Evolutionary conservation across 352 stramenopile genomes (phyloP).

Genomic region (Thalassiosira gravida): DNA sequence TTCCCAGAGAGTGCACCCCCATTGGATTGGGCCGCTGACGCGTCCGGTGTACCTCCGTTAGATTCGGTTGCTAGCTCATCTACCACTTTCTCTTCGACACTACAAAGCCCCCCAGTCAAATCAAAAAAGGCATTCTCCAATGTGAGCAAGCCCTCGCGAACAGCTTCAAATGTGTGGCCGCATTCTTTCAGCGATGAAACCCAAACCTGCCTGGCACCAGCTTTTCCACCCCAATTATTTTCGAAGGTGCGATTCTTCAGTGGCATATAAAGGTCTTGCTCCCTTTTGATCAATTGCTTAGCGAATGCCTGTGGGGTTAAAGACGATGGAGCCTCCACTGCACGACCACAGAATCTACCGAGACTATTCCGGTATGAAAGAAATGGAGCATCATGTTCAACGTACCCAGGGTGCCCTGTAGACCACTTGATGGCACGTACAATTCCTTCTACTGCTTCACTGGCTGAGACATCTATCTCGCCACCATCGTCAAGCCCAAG

Average conservation of each 20-base stretch:
- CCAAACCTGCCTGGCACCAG: slow-evolving; percentile 71
- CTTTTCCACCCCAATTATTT: slow-evolving; percentile 83
- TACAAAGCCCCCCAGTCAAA: slow-evolving; percentile 61
- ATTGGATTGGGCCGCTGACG: slow-evolving; percentile 16
- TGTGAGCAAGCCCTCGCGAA: slow-evolving; percentile 73
- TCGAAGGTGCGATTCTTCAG: slow-evolving; percentile 74
- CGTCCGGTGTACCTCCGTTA: too few species aligned
- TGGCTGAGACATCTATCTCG: slow-evolving; percentile 52
- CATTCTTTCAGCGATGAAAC: slow-evolving; percentile 82
- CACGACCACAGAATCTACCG: slow-evolving; percentile 73
- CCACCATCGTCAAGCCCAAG: slow-evolving; percentile 57
- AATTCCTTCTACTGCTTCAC: slow-evolving; percentile 68
- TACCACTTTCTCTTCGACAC: slow-evolving; percentile 22
- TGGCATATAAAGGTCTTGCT: slow-evolving; percentile 78
- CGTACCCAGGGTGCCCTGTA: slow-evolving; percentile 61
- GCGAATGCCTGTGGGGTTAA: too few species aligned
- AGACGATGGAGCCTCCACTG: too few species aligned
- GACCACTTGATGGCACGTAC: slow-evolving; percentile 64
- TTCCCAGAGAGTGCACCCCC: slow-evolving; percentile 35
- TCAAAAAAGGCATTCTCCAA: slow-evolving; percentile 80
- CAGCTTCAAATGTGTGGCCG: slow-evolving; percentile 67
- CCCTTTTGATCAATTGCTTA: slow-evolving; percentile 77
- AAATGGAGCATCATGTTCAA: slow-evolving; percentile 77
- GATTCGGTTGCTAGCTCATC: slow-evolving; percentile 2
- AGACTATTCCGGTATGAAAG: slow-evolving; percentile 75